phyloP scores from a whole-genome alignment of 192 early-diverging fungal species.

The Gaertneriomyces semiglobifer region DNA sequence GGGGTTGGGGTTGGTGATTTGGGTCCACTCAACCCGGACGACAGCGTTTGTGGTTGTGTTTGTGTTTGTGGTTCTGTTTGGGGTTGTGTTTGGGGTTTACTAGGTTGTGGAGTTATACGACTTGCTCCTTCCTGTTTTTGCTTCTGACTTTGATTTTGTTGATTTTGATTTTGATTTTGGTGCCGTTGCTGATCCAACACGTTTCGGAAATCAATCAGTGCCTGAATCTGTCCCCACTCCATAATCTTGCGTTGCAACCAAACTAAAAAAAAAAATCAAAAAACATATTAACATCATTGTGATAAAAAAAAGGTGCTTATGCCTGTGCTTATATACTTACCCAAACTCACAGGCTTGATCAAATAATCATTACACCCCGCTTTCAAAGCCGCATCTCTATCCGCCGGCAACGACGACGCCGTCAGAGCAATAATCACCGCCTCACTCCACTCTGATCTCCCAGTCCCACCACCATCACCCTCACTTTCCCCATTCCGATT shows the following conservation, averaged over 20 bases:
- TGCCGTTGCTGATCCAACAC: constrained; percentile 6
- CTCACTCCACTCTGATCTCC: too few relatives aligned
- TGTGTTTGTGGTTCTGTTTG: background rate
- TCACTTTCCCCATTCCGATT: too few relatives aligned
- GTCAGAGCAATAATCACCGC: constrained; percentile 89
- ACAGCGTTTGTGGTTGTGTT: background rate
- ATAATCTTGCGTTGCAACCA: constrained; percentile 86
- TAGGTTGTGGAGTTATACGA: background rate
- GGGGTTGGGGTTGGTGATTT: background rate
- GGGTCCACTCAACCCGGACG: background rate
- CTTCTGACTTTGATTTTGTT: background rate
- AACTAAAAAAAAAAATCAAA: constrained; percentile 9
- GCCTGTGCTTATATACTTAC: too few relatives aligned
- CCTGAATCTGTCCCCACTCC: constrained; percentile 93
- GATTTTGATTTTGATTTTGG: background rate
- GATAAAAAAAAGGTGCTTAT: background rate
- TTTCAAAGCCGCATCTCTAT: constrained; percentile 68
- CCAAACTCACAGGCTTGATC: constrained; percentile 79
- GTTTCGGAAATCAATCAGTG: constrained; percentile 80
- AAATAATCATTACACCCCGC: constrained; percentile 91
- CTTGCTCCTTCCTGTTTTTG: background rate
- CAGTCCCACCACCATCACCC: background rate
- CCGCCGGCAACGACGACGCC: constrained; percentile 67
- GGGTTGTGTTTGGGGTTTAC: background rate
- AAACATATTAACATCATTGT: background rate